These are phyloP conservation scores for Suillus tomentosus DNA, from an alignment of 768 basidiomycete species.

Conservation along the genomic window DNA sequence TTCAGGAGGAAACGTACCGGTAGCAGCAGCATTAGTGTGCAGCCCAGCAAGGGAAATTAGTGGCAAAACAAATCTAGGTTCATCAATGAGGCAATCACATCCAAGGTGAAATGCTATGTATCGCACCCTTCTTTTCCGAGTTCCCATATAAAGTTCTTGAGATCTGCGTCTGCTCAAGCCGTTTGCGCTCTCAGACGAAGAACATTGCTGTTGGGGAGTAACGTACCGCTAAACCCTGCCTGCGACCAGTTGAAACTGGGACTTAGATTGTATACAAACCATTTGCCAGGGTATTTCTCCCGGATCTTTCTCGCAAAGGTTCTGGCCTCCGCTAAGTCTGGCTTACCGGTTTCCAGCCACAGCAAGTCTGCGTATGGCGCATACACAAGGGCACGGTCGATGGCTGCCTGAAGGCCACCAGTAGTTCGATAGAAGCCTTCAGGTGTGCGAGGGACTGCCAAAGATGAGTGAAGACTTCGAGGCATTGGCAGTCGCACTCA, in stretches of 20 bases:
- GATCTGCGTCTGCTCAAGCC: constrained; percentile 52
- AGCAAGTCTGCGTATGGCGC: constrained; percentile 88
- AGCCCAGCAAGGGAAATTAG: constrained; percentile 89
- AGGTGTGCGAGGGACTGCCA: constrained; percentile 76
- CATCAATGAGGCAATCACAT: constrained; percentile 13
- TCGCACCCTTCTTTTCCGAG: constrained; percentile 82
- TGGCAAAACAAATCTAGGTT: constrained; percentile 79
- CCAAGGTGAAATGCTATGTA: not conserved
- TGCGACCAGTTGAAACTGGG: constrained; percentile 94
- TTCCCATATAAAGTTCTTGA: constrained; percentile 90
- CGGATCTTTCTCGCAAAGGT: constrained; percentile 78
- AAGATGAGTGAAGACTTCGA: constrained; percentile 12
- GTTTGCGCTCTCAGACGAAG: constrained; percentile 3
- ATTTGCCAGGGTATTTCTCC: constrained; percentile 65
- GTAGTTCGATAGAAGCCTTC: constrained; percentile 92
- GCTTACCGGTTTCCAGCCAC: constrained; percentile 93
- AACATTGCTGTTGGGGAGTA: not conserved
- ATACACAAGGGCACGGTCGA: constrained; percentile 77
- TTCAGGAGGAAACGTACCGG: constrained; percentile 47
- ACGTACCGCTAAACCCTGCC: constrained; percentile 71
- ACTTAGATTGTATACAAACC: constrained; percentile 92
- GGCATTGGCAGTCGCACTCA: constrained; percentile 37
- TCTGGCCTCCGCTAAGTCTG: constrained; percentile 77
- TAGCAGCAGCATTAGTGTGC: constrained; percentile 79
- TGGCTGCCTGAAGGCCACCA: constrained; percentile 79